Base-by-base conservation (phyloP, 805 yeast genomes). In the Candida yuanshanica region DNA sequence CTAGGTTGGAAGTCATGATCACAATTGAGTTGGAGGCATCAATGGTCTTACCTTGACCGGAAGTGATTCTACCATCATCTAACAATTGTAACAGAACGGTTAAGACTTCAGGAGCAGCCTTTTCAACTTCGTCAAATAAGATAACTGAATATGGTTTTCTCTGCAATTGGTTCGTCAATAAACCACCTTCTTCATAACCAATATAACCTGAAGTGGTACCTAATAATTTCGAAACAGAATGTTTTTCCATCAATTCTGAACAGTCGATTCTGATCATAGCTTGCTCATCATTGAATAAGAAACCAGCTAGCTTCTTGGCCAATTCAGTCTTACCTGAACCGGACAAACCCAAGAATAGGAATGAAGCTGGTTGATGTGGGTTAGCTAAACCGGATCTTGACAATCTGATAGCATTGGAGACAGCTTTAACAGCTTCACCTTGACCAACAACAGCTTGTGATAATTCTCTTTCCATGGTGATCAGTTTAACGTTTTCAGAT, bases 301-400 rank as follows among this genome's bases (percentile, higher is more conserved):
- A 93, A 0, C 95, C 96, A 10, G 99, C 98, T 20, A 93, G 75
- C 57, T 90, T 93, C 77, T 93, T 93, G 20, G 99, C 98, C 53
- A 93, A 73, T 64, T 93, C 98, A 8, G 99, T 93, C 74, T 93
- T 93, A 77, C 99, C 99, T 7, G 96, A 88, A 55, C 99, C 99
- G 3, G 96, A 86, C 45, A 91, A 75, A 45, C 99, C 99, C 47
- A 95, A 70, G 75, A 93, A 93, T 58, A 93, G 59, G 75, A 93
- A 93, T 12, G 96, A 86, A 1, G 98, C 88, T 6, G 99, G 99
- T 51, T 95, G 96, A 63, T 89, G 77, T 41, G 99, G 99, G 63
- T 93, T 93, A 20, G 96, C 85, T 49, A 93, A 74, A 17, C 99
- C 99, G 10, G 98, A 90, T 62, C 99, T 79, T 14, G 87, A 79